These are phyloP conservation scores for peach (Prunus persica) DNA, from an alignment of 306 rosid genomes.

Conservation along the genomic window DNA sequence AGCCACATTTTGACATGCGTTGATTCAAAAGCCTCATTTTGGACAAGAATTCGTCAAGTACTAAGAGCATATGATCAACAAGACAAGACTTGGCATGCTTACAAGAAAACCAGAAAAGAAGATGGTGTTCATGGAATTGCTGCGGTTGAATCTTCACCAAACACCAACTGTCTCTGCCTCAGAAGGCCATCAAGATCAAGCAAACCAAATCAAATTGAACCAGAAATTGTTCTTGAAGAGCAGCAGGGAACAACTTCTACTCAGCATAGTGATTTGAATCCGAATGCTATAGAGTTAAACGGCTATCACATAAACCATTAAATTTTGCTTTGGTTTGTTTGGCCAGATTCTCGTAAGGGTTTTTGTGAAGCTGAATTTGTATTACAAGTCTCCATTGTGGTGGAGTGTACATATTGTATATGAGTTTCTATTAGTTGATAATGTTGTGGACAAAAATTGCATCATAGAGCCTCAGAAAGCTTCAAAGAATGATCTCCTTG, in stretches of 20 bases:
- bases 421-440: conserved; percentile 50
- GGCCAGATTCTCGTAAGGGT: too few relatives aligned
- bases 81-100: conserved; percentile 2
- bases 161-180: not conserved
- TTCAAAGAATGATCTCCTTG: conserved; percentile 76
- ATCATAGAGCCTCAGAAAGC: conserved; percentile 84
- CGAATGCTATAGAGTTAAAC: not conserved
- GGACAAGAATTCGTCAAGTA: conserved; percentile 19
- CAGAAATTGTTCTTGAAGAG: not conserved
- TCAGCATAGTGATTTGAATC: not conserved
- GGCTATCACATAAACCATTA: too few relatives aligned
- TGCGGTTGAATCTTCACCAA: not conserved
- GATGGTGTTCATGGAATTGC: too few relatives aligned
- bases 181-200: too few relatives aligned
- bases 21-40: not conserved
- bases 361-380: too few relatives aligned
- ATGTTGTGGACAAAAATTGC: conserved; percentile 41
- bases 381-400: too few relatives aligned
- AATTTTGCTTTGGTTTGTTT: too few relatives aligned
- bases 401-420: conserved; percentile 4
- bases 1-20: conserved; percentile 12
- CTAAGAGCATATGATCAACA: not conserved
- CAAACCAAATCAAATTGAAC: not conserved
- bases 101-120: not conserved
- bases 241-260: not conserved